These are phyloP conservation scores for Candida ipomoeae DNA, from an alignment of 805 yeast genomes.

Conservation along the genomic window DNA sequence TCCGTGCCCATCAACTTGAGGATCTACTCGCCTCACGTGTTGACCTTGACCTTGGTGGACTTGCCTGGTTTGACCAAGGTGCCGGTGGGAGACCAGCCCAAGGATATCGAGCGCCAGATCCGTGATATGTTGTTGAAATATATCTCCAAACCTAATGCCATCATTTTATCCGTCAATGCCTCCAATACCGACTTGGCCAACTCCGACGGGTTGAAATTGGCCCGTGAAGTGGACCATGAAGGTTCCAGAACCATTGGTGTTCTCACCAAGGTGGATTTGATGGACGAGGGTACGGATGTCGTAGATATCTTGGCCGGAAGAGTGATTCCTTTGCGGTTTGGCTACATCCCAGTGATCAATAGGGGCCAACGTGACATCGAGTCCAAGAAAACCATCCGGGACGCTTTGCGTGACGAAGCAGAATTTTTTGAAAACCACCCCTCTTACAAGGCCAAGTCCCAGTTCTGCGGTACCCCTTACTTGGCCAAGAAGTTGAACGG, in stretches of 20 bases:
- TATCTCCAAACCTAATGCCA: constrained; percentile 93
- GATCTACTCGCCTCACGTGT: constrained; percentile 88
- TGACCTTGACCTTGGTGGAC: constrained; percentile 91
- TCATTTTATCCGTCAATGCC: constrained; percentile 81
- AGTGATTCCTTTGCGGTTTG: constrained; percentile 90
- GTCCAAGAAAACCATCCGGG: constrained; percentile 76
- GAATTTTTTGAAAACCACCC: constrained; percentile 84
- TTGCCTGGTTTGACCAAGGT: constrained; percentile 97
- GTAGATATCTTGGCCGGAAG: constrained; percentile 92
- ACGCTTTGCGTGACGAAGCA: constrained; percentile 78
- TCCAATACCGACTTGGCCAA: constrained; percentile 95
- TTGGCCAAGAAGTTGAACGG: constrained; percentile 87
- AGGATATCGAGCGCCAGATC: constrained; percentile 92
- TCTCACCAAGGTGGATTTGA: constrained; percentile 89
- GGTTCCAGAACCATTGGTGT: constrained; percentile 96
- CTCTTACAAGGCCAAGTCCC: constrained; percentile 87
- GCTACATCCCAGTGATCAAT: constrained; percentile 89
- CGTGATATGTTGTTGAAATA: constrained; percentile 89
- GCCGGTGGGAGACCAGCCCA: constrained; percentile 98
- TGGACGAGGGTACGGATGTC: constrained; percentile 98
- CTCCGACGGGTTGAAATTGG: constrained; percentile 92
- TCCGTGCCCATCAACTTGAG: constrained; percentile 90
- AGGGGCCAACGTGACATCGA: constrained; percentile 98
- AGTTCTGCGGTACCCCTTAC: constrained; percentile 97
- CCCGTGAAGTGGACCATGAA: constrained; percentile 97